Evolutionary conservation across 2,329 filamentous ascomycete genomes (phyloP), one percentile per base, ranked within the genome.

Genomic region (Aspergillus pseudoviridinutans): DNA sequence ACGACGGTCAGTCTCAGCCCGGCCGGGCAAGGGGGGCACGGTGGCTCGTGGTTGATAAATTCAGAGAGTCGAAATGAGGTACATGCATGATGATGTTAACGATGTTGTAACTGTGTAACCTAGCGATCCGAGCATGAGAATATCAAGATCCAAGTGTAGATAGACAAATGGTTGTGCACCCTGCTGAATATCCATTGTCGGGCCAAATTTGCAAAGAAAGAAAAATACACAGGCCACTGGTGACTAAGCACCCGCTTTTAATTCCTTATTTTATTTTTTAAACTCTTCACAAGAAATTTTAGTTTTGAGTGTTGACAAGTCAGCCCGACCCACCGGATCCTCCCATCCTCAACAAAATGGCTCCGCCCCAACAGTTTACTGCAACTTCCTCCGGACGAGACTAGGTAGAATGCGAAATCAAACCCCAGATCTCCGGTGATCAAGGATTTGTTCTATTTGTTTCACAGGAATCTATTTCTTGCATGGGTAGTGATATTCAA

Each of bases 1-100:
- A 89, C 91, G 32, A 96, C 89, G 1, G 81, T 93, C 25, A 89
- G 85, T 62, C 71, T 91, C 28, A 88, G 89, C 70, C 81, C 85
- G 1, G 87, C 86, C 59, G 87, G 87, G 60, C 87, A 86, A 0
- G 82, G 82, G 22, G 63, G 60, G 49, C 59, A 67, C 20, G 68
- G 68, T 24, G 87, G 86, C 1, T 86, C 87, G 25, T 78, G 89
- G 76, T 79, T 91, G 27, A 71, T 90, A 25, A 87, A 88, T 65
- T 86, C 82, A 42, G 83, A 89, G 71, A 65, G 72, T 42, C 64
- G 73, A 24, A 47, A 25, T 24, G 44, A 24, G 44, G 44, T 47
- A 14, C 20, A 47, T 24, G 44, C 14, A 12, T 47, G 17, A 46
- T 46, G 44, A 47, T 14, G 24, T 14, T 35, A 47, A 14, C 27